Percentiles rank a stretch among this genome's conserved stretches.
These are phyloP conservation scores for Suillus tomentosus DNA, from an alignment of 768 basidiomycete genomes.

Conservation along the genomic window DNA sequence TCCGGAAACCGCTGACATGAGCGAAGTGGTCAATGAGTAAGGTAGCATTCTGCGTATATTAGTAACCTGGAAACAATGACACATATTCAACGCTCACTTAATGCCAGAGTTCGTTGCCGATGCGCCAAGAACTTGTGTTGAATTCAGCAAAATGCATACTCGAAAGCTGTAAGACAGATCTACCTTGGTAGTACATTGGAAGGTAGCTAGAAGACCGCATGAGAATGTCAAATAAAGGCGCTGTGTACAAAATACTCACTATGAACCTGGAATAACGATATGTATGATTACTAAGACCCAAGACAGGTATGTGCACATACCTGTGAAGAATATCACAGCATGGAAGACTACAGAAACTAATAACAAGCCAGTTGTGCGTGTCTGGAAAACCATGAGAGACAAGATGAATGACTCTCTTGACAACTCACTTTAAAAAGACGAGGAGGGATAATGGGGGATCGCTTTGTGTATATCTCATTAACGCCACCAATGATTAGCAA, in stretches of 20 bases:
- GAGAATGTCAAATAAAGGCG: not conserved
- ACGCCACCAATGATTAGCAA: conserved; percentile 31
- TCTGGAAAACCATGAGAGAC: conserved; percentile 22
- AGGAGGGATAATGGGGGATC: conserved; percentile 42
- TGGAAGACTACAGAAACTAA: conserved; percentile 39
- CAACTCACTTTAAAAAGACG: conserved; percentile 38
- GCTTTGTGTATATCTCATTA: conserved; percentile 38
- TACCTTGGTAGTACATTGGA: conserved; percentile 43
- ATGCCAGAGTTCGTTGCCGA: conserved; percentile 37
- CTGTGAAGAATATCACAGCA: conserved; percentile 35
- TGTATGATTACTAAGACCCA: not conserved
- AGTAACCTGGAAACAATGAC: not conserved
- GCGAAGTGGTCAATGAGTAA: conserved; percentile 30
- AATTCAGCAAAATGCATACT: conserved; percentile 1
- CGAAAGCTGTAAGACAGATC: not conserved
- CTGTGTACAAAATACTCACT: conserved; percentile 19
- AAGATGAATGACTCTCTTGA: not conserved
- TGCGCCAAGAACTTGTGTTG: conserved; percentile 35
- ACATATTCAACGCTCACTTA: conserved; percentile 19
- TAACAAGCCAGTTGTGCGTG: conserved; percentile 39
- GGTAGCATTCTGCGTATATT: conserved; percentile 35
- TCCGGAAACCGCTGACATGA: conserved; percentile 28
- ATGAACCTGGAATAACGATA: conserved; percentile 23
- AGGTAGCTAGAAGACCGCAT: conserved; percentile 31
- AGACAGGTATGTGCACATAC: conserved; percentile 16